Percentiles rank a stretch among this genome's conserved stretches.
phyloP scores from a whole-genome alignment of 495 filamentous ascomycete species.

The Astrothelium subdiscretum region DNA sequence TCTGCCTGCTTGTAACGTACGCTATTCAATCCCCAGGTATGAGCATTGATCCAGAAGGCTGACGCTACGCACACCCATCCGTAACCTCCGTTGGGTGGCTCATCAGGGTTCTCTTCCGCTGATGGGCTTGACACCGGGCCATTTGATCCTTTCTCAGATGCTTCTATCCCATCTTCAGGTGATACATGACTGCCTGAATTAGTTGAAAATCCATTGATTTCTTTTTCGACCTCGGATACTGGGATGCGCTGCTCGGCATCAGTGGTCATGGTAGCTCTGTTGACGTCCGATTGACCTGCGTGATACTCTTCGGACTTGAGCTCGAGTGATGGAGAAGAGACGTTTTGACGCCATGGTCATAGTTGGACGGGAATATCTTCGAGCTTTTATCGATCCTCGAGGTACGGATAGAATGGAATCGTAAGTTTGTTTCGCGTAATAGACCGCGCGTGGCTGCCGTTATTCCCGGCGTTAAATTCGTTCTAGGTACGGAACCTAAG shows the following conservation, averaged over 20 bases:
- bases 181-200: background rate
- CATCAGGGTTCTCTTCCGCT: background rate
- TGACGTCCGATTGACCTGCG: background rate
- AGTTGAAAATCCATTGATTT: background rate
- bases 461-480: background rate
- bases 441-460: background rate
- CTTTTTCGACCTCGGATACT: background rate
- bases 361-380: too few species aligned
- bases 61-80: constrained; percentile 36
- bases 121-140: background rate
- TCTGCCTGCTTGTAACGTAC: constrained; percentile 4
- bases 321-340: background rate
- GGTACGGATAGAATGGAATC: too few species aligned
- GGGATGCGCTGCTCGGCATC: background rate
- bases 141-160: background rate
- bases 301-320: background rate
- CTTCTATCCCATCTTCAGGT: background rate
- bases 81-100: constrained; percentile 40
- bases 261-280: background rate
- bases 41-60: constrained; percentile 29
- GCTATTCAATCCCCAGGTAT: constrained; percentile 35
- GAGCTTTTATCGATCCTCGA: too few species aligned
- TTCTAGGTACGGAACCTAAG: too few species aligned
- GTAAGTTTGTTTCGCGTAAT: background rate
- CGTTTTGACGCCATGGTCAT: too few species aligned